A percentile compares a stretch with the other conserved stretches of the same genome.
These are phyloP conservation scores for Zelonia costaricensis DNA, from an alignment of 208 protist species.

Conservation along the genomic window DNA sequence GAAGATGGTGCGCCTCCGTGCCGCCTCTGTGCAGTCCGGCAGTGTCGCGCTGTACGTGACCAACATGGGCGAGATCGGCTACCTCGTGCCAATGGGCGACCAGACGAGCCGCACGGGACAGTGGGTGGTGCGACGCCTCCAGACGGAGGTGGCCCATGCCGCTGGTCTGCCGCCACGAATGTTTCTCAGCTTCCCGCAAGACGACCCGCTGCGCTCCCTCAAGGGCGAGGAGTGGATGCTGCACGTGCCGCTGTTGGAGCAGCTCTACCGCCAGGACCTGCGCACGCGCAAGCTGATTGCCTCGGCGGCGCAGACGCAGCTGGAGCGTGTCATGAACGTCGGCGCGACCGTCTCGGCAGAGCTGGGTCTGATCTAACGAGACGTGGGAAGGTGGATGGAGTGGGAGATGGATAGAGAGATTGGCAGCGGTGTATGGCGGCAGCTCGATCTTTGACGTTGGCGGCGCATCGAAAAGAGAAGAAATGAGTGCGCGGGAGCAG, in stretches of 20 bases:
- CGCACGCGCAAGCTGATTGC: conserved; percentile 62
- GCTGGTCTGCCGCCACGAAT: conserved; percentile 74
- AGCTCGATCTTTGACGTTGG: too few species aligned
- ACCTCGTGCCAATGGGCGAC: conserved; percentile 71
- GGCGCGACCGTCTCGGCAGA: conserved; percentile 60
- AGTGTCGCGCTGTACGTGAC: conserved; percentile 68
- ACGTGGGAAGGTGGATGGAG: neutral
- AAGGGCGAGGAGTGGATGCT: conserved; percentile 64
- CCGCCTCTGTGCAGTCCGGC: conserved; percentile 22
- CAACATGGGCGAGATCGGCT: conserved; percentile 84
- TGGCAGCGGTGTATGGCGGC: too few species aligned
- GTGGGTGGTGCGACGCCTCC: conserved; percentile 60
- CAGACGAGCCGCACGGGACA: conserved; percentile 71
- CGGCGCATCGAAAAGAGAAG: too few species aligned
- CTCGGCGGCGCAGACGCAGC: conserved; percentile 61
- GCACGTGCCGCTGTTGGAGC: conserved; percentile 53
- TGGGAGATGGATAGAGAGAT: neutral
- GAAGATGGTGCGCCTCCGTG: conserved; percentile 65
- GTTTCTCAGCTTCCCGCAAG: conserved; percentile 74
- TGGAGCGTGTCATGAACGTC: conserved; percentile 71
- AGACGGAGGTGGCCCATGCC: conserved; percentile 60
- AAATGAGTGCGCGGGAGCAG: too few species aligned
- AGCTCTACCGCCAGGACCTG: conserved; percentile 61
- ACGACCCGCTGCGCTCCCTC: conserved; percentile 48
- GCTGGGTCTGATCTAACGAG: conserved; percentile 34